Evolutionary conservation across 2,329 filamentous ascomycete genomes (phyloP), one percentile per base, ranked within the genome.

Genomic region (Cytospora schulzeri): DNA sequence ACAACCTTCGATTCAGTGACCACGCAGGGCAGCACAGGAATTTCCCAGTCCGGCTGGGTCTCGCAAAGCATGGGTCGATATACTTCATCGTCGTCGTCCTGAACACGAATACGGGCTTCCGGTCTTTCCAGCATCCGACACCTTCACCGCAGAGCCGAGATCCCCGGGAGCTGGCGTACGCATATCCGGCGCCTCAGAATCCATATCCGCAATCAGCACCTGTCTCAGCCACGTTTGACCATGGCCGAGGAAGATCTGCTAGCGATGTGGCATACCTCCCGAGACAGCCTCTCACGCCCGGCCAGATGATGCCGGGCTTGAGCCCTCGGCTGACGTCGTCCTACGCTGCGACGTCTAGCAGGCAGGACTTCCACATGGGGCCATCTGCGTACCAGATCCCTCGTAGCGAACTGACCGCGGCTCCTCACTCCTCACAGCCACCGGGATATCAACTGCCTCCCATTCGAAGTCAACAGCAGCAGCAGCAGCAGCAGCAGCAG

Each of bases 1-100:
- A 88, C 54, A 80, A 81, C 69, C 75, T 88, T 53, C 82, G 80
- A 1, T 88, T 89, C 68, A 73, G 79, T 57, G 76, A 78, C 3
- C 74, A 76, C 2, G 83, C 87, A 59, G 83, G 85, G 22, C 83
- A 84, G 64, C 76, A 77, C 33, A 77, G 85, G 65, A 76, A 77
- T 12, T 81, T 82, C 65, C 75, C 80, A 2, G 76, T 86, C 33
- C 83, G 82, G 1, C 71, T 88, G 45, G 85, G 85, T 0, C 77
- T 89, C 33, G 83, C 81, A 15, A 88, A 87, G 69, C 82, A 83
- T 67, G 83, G 85, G 4, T 86, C 85, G 48, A 85, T 87, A 64
- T 89, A 86, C 72, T 88, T 88, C 68, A 80, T 89, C 51, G 83
- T 87, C 9, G 69, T 88, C 62, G 68, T 81, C 50, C 71, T 87